Evolutionary conservation across 2,329 filamentous ascomycete genomes (phyloP), one percentile per base, ranked within the genome.

Genomic region (Parafenestella ontariensis): DNA sequence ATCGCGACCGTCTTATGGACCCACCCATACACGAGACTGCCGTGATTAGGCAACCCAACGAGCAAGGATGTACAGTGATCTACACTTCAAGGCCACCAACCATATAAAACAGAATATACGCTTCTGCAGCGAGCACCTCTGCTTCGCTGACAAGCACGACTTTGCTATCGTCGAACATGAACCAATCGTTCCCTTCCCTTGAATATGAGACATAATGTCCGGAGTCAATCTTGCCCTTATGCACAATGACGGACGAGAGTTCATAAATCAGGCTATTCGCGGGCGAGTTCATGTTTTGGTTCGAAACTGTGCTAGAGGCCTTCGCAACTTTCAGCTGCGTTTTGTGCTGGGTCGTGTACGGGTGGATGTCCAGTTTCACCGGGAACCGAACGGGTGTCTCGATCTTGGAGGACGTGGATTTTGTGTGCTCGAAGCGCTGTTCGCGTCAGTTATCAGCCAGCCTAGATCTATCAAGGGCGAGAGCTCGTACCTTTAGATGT

Each of bases 131-230:
- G 37, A 98, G 82, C 3, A 98, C 94, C 55, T 97, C 91, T 5
- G 89, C 90, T 71, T 95, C 89, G 42, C 86, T 87, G 2, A 91
- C 94, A 51, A 93, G 72, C 57, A 93, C 91, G 21, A 98, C 94
- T 73, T 92, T 92, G 73, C 95, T 93, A 72, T 98, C 94, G 70
- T 98, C 96, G 77, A 97, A 97, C 50, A 91, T 87, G 75, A 96
- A 96, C 94, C 94, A 98, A 84, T 96, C 71, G 50, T 91, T 89
- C 4, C 88, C 90, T 54, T 94, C 89, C 42, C 91, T 82, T 55
- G 90, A 92, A 74, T 96, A 97, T n/a, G 89, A 91, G 52, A 93
- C 87, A 70, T 96, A 97, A 72, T 97, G 92, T 15, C 93, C 94
- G 1, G 91, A 92, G 67, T 97, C 92, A 52, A 97, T 89, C 75